Conservation (phyloP, 345 rosid genomes). For the Salix exigua region DNA sequence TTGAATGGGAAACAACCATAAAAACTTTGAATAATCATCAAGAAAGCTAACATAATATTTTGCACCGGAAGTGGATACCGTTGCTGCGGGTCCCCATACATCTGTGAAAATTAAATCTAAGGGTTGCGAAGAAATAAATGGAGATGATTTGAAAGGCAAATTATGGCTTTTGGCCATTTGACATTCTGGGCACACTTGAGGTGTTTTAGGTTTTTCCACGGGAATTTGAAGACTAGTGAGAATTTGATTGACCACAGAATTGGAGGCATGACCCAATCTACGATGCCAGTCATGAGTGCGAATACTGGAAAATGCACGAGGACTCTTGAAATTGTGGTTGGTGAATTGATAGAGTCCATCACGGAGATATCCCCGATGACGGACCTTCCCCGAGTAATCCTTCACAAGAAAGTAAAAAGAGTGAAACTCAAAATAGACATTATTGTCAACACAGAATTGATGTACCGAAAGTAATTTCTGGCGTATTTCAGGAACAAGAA, state of each 20-base stretch:
- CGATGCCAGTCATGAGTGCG: background rate
- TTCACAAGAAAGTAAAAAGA: background rate
- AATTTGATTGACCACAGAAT: too few species aligned
- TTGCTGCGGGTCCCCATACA: background rate
- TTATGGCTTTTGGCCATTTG: background rate
- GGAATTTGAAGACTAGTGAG: fast-evolving
- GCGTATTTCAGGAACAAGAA: too few species aligned
- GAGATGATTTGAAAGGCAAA: background rate
- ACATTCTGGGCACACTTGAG: background rate
- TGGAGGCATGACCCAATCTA: too few species aligned
- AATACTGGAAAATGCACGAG: background rate
- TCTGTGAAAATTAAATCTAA: too few species aligned
- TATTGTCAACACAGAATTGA: background rate
- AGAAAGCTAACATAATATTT: too few species aligned
- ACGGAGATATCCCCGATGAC: background rate
- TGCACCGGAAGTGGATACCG: fast-evolving
- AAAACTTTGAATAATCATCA: background rate
- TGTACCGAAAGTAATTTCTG: too few species aligned
- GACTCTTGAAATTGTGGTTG: too few species aligned
- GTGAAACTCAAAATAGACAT: background rate
- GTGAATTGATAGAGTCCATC: background rate
- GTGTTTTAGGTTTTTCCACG: too few species aligned
- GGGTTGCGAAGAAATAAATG: fast-evolving
- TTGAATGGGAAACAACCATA: background rate
- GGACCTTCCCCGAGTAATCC: background rate